A percentile compares a stretch with the other conserved stretches of the same genome.
Evolutionary conservation across 345 rosid genomes (phyloP).

Genomic region (Lumnitzera littorea): DNA sequence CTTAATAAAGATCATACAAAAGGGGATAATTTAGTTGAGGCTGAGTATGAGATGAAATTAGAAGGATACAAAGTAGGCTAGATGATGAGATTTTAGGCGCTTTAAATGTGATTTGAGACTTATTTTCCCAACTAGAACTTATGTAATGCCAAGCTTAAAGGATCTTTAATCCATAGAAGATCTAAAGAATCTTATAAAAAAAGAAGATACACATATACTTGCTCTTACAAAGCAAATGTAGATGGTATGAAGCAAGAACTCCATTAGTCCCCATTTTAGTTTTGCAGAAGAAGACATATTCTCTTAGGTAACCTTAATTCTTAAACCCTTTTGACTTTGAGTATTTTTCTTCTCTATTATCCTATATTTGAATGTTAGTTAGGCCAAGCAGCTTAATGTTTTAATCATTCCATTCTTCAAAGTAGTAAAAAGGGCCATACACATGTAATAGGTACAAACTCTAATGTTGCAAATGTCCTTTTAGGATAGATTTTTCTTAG

Average conservation of each 20-base stretch:
- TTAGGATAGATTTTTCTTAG: too few relatives aligned
- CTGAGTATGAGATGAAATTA: slow-evolving; percentile 90
- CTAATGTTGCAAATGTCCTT: too few relatives aligned
- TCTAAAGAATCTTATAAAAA: slow-evolving; percentile 74
- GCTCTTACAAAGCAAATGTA: slow-evolving; percentile 97
- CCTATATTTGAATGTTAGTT: too few relatives aligned
- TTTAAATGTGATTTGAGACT: slow-evolving; percentile 96
- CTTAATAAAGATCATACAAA: slow-evolving; percentile 69
- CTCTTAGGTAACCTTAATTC: slow-evolving; percentile 56
- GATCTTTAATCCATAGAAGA: slow-evolving; percentile 87
- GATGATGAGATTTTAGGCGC: slow-evolving; percentile 94
- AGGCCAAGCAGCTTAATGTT: too few relatives aligned
- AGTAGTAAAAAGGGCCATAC: too few relatives aligned
- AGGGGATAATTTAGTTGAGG: slow-evolving; percentile 81
- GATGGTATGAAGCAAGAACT: slow-evolving; percentile 79
- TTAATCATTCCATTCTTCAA: too few relatives aligned
- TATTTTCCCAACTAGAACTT: slow-evolving; percentile 89
- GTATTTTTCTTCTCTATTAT: too few relatives aligned
- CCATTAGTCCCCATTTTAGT: slow-evolving; percentile 86
- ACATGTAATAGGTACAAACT: too few relatives aligned
- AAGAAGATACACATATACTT: slow-evolving; percentile 71
- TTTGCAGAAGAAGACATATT: slow-evolving; percentile 63
- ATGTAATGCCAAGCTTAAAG: slow-evolving; percentile 74
- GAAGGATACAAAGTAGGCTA: slow-evolving; percentile 95
- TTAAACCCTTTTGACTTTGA: too few relatives aligned